These are phyloP conservation scores for Vanrija humicola DNA, from an alignment of 1,284 basidiomycete species.

Conservation along the genomic window DNA sequence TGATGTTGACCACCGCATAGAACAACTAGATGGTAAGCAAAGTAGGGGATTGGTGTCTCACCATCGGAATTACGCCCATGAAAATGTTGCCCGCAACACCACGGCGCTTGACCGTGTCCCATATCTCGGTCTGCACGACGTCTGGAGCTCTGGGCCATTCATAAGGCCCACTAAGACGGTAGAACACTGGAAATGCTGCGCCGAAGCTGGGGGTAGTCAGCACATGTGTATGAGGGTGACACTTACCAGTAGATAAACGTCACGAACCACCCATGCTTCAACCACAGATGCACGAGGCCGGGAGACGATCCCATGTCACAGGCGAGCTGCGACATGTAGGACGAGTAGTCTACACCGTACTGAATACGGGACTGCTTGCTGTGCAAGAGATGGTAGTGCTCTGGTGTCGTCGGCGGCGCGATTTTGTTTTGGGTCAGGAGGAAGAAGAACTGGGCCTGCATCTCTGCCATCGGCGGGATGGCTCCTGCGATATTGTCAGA, in stretches of 20 bases:
- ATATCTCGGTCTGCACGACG: slow-evolving; percentile 60
- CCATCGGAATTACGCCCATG: slow-evolving; percentile 61
- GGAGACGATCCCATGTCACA: slow-evolving; percentile 61
- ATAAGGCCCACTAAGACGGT: slow-evolving; percentile 60
- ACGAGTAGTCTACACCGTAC: slow-evolving; percentile 55
- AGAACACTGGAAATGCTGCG: slow-evolving; percentile 62
- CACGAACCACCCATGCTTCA: slow-evolving; percentile 57
- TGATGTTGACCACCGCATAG: slow-evolving; percentile 4
- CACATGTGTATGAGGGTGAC: background rate
- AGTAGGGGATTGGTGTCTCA: slow-evolving; percentile 17
- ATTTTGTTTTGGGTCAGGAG: slow-evolving; percentile 54
- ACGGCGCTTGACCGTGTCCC: slow-evolving; percentile 61
- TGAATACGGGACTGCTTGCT: slow-evolving; percentile 58
- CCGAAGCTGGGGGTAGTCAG: slow-evolving; percentile 51
- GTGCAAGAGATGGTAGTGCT: slow-evolving; percentile 60
- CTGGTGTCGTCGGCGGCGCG: slow-evolving; percentile 52
- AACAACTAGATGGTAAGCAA: background rate
- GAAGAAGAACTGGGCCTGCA: slow-evolving; percentile 63
- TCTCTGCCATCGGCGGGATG: slow-evolving; percentile 64
- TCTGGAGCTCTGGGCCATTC: slow-evolving; percentile 48
- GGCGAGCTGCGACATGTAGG: slow-evolving; percentile 61
- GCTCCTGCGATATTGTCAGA: slow-evolving; percentile 49
- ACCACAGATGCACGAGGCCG: slow-evolving; percentile 53
- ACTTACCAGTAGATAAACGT: slow-evolving; percentile 58
- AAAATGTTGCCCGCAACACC: slow-evolving; percentile 59